Evolutionary conservation across 2,329 filamentous ascomycete genomes (phyloP).

Genomic region (Colletotrichum costaricense): DNA sequence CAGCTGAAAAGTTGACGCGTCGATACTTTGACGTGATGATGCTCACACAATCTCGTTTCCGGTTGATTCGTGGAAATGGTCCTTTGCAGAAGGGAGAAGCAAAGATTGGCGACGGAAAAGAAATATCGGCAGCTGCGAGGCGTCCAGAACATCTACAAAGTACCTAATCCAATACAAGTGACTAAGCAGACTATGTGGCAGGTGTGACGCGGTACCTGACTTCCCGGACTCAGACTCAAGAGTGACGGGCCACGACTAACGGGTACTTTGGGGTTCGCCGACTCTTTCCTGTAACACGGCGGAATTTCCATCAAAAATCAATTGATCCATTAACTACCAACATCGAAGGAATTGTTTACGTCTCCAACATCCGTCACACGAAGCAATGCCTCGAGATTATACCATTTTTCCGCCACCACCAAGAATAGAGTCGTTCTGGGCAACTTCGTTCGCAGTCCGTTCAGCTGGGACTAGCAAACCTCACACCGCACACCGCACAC

Average conservation of each 20-base stretch:
- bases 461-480: constrained; percentile 3
- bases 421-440: neutral
- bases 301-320: too few relatives aligned
- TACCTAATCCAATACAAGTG: too few relatives aligned
- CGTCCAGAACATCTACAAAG: neutral
- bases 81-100: neutral
- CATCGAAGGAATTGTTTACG: neutral
- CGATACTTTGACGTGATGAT: neutral
- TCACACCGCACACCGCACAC: constrained; percentile 9
- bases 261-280: neutral
- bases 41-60: neutral
- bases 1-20: neutral
- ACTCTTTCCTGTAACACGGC: neutral
- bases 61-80: neutral
- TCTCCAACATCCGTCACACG: neutral
- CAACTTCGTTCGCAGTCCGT: constrained; percentile 5
- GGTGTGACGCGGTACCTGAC: too few relatives aligned
- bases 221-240: too few relatives aligned
- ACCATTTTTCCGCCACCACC: neutral
- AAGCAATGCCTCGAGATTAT: constrained; percentile 3
- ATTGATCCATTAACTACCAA: neutral
- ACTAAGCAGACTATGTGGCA: neutral
- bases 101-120: neutral
- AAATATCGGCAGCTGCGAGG: neutral
- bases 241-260: neutral